phyloP scores from a whole-genome alignment of 192 early-diverging fungal genomes.

The Irineochytrium annulatum region DNA sequence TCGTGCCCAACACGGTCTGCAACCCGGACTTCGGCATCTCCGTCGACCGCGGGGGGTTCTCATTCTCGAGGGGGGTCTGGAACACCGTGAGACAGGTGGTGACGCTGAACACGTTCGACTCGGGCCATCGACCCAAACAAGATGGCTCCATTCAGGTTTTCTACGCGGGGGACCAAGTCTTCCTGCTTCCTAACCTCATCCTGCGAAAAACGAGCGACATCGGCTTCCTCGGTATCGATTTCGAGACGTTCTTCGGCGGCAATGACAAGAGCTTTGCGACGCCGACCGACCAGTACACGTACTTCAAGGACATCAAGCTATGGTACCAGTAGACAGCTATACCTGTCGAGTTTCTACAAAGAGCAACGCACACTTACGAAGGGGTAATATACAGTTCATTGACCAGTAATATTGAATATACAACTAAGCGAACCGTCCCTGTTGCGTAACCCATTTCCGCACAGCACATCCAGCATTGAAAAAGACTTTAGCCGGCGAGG shows the following conservation, averaged over 20 bases:
- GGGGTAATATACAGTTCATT: no score
- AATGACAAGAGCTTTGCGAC: slow-evolving; percentile 19
- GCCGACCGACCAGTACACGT: slow-evolving; percentile 26
- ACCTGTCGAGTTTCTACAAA: no score
- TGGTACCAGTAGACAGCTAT: no score
- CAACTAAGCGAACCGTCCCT: no score
- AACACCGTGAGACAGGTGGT: slow-evolving; percentile 39
- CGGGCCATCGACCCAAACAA: not conserved
- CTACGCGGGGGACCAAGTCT: slow-evolving; percentile 16
- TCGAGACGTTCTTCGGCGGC: slow-evolving; percentile 45
- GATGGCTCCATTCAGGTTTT: slow-evolving; percentile 27
- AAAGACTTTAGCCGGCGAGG: no score
- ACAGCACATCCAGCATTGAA: no score
- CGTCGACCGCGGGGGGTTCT: slow-evolving; percentile 47
- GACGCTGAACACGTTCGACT: slow-evolving; percentile 26
- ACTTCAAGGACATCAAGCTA: slow-evolving; percentile 32
- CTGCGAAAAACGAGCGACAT: not conserved
- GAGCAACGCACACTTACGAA: no score
- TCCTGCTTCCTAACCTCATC: slow-evolving; percentile 21
- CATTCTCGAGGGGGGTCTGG: slow-evolving; percentile 45
- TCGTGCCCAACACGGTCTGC: slow-evolving; percentile 36
- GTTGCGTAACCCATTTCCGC: no score
- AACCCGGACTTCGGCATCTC: slow-evolving; percentile 48
- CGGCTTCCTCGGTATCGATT: slow-evolving; percentile 34
- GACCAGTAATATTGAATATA: no score